phyloP scores from a whole-genome alignment of 2,329 filamentous ascomycete genomes.

The Grosmannia clavigera region DNA sequence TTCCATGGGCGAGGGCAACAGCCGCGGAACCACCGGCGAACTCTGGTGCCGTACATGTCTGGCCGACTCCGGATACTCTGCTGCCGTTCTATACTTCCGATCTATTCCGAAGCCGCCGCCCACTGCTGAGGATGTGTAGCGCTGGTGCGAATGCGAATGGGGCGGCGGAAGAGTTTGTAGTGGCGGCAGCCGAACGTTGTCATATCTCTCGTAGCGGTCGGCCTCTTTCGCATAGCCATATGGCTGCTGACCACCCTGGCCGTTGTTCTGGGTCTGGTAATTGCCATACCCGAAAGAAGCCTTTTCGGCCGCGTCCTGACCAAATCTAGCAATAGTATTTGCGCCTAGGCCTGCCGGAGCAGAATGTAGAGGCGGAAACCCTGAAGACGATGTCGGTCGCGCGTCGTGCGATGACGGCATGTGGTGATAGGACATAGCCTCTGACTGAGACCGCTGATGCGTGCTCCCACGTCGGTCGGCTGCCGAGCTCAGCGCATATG shows the following conservation, averaged over 20 bases:
- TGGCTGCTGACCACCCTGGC: background rate
- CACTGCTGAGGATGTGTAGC: background rate
- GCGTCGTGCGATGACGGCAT: background rate
- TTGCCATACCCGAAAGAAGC: background rate
- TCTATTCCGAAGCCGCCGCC: background rate
- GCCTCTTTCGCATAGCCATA: background rate
- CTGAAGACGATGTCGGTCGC: constrained; percentile 4
- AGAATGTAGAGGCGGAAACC: background rate
- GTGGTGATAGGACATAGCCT: constrained; percentile 6
- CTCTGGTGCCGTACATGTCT: constrained; percentile 7
- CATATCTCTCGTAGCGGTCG: constrained; percentile 1
- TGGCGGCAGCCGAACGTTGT: constrained; percentile 8
- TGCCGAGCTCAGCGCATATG: constrained; percentile 1
- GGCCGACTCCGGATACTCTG: background rate
- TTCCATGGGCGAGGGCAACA: background rate
- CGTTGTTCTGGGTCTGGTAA: background rate
- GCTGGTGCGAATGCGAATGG: background rate
- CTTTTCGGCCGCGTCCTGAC: background rate
- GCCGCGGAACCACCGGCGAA: constrained; percentile 6
- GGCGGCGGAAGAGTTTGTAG: constrained; percentile 2
- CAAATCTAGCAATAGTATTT: background rate
- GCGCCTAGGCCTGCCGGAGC: no score
- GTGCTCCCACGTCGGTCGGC: background rate
- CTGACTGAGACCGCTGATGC: constrained; percentile 14
- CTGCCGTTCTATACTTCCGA: background rate